These are phyloP conservation scores for Mycena epipterygia DNA, from an alignment of 768 basidiomycete species.

Conservation along the genomic window DNA sequence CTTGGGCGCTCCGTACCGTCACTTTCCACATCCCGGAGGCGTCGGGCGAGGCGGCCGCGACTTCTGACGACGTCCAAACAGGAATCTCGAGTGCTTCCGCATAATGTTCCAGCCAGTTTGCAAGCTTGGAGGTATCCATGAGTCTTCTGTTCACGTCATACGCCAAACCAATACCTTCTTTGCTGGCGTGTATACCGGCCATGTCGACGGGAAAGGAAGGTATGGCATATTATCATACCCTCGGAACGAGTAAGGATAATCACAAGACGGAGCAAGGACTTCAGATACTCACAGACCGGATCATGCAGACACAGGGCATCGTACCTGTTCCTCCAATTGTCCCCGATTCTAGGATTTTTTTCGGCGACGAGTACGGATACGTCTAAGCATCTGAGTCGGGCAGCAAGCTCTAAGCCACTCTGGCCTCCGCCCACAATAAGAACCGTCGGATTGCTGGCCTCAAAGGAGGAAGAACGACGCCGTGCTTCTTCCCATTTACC, in stretches of 20 bases:
- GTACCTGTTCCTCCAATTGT: conserved; percentile 75
- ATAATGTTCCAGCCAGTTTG: conserved; percentile 78
- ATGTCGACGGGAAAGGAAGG: conserved; percentile 70
- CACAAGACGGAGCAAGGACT: conserved; percentile 1
- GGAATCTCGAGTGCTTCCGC: conserved; percentile 72
- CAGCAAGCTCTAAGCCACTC: conserved; percentile 74
- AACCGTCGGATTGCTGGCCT: conserved; percentile 67
- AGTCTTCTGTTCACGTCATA: neutral
- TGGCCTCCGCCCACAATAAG: conserved; percentile 78
- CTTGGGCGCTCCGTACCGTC: conserved; percentile 51
- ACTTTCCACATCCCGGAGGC: conserved; percentile 59
- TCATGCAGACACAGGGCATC: conserved; percentile 69
- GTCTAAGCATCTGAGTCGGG: conserved; percentile 73
- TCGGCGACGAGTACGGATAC: conserved; percentile 72
- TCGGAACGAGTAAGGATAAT: conserved; percentile 17
- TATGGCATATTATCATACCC: conserved; percentile 62
- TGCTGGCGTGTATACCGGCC: conserved; percentile 72
- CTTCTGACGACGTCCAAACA: conserved; percentile 69
- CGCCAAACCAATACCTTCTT: conserved; percentile 52
- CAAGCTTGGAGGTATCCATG: conserved; percentile 55
- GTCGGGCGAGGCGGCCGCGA: conserved; percentile 43
- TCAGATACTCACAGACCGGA: conserved; percentile 34
- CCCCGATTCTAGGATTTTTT: conserved; percentile 65
- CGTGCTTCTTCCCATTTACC: conserved; percentile 68
- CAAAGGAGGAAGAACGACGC: conserved; percentile 58